A percentile compares a stretch with the other conserved stretches of the same genome.
These are phyloP conservation scores for Isatis tinctoria DNA, from an alignment of 345 rosid species.

Conservation along the genomic window DNA sequence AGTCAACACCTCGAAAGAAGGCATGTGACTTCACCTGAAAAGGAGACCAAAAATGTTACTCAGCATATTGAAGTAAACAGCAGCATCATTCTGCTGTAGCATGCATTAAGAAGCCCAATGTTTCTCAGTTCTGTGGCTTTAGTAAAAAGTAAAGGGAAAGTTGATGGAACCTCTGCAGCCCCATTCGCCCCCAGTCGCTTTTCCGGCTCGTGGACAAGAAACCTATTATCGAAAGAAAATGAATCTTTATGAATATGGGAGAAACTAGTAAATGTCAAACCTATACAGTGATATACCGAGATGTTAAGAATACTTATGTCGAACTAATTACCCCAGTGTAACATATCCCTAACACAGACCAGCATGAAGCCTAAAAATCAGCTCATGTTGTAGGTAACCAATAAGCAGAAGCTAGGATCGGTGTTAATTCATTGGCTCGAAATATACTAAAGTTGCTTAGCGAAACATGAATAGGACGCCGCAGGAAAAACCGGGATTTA, in stretches of 20 bases:
- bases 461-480: neutral
- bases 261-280: neutral
- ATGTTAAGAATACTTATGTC: neutral
- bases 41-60: neutral
- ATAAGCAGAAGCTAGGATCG: neutral
- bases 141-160: slow-evolving; percentile 15
- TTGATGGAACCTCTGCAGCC: slow-evolving; percentile 51
- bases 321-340: neutral
- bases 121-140: neutral
- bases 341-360: neutral
- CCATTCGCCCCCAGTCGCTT: slow-evolving; percentile 70
- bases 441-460: neutral
- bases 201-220: slow-evolving; percentile 64
- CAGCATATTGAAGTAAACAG: neutral
- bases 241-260: neutral
- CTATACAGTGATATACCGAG: neutral
- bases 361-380: neutral
- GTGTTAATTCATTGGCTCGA: neutral
- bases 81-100: neutral
- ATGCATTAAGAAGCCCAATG: neutral
- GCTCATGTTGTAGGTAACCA: neutral
- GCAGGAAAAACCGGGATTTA: neutral
- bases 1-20: slow-evolving; percentile 65
- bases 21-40: slow-evolving; percentile 67
- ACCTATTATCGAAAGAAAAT: slow-evolving; percentile 37